Evolutionary conservation across 2,329 filamentous ascomycete genomes (phyloP).

Genomic region (Nakataea oryzae): DNA sequence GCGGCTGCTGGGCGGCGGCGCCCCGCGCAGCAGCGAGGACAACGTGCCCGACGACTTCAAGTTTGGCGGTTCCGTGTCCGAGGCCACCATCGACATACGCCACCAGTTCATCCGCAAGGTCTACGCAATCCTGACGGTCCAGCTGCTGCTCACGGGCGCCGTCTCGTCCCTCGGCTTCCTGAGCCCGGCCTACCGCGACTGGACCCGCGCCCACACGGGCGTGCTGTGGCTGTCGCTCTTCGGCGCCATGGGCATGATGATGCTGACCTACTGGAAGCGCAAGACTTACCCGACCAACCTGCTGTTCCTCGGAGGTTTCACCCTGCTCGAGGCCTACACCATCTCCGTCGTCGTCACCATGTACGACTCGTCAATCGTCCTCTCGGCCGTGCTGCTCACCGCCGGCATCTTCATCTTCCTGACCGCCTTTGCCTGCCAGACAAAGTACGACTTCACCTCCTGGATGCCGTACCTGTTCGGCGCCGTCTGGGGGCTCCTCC

Average conservation of each 20-base stretch:
- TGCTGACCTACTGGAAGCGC: slow-evolving; percentile 89
- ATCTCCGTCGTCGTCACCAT: slow-evolving; percentile 89
- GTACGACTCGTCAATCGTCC: slow-evolving; percentile 72
- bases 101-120: slow-evolving; percentile 98
- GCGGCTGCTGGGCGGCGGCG: slow-evolving; percentile 49
- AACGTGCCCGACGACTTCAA: slow-evolving; percentile 98
- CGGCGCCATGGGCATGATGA: slow-evolving; percentile 73
- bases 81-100: slow-evolving; percentile 89
- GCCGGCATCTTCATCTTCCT: slow-evolving; percentile 71
- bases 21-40: slow-evolving; percentile 71
- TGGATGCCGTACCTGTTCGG: slow-evolving; percentile 97
- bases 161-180: slow-evolving; percentile 82
- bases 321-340: slow-evolving; percentile 83
- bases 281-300: slow-evolving; percentile 93
- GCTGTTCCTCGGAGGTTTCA: slow-evolving; percentile 84
- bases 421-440: slow-evolving; percentile 87
- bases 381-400: slow-evolving; percentile 84
- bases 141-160: slow-evolving; percentile 74
- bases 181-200: slow-evolving; percentile 64
- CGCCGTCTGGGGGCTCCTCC: slow-evolving; percentile 75
- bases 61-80: slow-evolving; percentile 88
- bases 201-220: slow-evolving; percentile 78
- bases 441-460: slow-evolving; percentile 94
- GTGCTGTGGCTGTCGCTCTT: slow-evolving; percentile 83
- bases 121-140: slow-evolving; percentile 93